Evolutionary conservation across 352 stramenopile genomes (phyloP), one percentile per base, ranked within the genome.

Genomic region (Pythium rhizo-oryzae): DNA sequence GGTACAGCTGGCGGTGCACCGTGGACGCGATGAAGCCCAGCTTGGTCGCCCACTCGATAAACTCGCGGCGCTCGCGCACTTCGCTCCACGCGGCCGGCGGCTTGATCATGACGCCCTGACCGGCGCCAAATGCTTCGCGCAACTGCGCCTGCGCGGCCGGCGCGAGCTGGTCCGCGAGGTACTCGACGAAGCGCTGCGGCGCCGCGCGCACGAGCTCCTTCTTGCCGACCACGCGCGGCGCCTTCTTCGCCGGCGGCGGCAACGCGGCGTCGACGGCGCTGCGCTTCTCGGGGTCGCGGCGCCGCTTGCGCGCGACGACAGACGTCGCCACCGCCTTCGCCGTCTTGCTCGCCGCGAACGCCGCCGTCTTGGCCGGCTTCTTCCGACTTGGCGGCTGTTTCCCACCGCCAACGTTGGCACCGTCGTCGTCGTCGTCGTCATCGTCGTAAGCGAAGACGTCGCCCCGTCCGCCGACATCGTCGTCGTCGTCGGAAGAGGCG

Each of bases 81-180:
- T 69, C 72, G 25, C 60, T 64, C 68, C 77, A 82, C 59, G 51
- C 74, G 8, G 30, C 77, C 0, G 84, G 81, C 19, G 82, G 58
- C 59, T 81, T 74, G 33, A 93, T 67, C 49, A 94, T 79, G 63
- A 72, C 80, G 12, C 83, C 86, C 59, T 88, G 84, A 8, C 79
- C 82, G 28, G 75, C 73, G 9, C 81, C 83, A 63, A 86, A 81
- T 57, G 87, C 81, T 1, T 61, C 66, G 21, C 79, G 77, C 43
- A 81, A 64, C 51, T 79, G 81, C 43, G 70, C 55, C 58, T 94
- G 86, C 15, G 82, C 73, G 15, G 67, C 52, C 21, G 69, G 72
- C 15, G 77, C 76, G 57, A 94, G 65, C 46, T 91, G 78, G 23
- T 83, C 68, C 1, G 68, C 53, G 30, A 94, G 67, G 62, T 90